A percentile compares a stretch with the other conserved stretches of the same genome.
These are phyloP conservation scores for Termitomyces sp. DNA, from an alignment of 768 basidiomycete genomes.

Conservation along the genomic window DNA sequence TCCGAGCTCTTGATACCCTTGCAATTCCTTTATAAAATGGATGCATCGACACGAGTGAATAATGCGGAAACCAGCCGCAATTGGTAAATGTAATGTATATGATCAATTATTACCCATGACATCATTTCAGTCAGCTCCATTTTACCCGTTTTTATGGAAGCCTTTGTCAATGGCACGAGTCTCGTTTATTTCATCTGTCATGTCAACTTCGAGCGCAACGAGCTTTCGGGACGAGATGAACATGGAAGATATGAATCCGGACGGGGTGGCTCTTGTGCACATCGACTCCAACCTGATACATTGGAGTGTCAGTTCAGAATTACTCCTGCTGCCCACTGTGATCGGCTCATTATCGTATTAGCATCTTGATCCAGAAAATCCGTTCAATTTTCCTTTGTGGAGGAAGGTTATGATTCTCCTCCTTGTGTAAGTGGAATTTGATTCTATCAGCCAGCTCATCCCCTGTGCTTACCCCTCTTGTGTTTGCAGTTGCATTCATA, in stretches of 20 bases:
- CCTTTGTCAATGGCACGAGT: not conserved
- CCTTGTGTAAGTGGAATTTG: slow-evolving; percentile 9
- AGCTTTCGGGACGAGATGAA: not conserved
- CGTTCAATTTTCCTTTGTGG: slow-evolving; percentile 18
- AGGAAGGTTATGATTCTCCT: slow-evolving; percentile 16
- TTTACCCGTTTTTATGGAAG: not conserved
- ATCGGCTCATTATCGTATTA: not conserved
- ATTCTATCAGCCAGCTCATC: not conserved
- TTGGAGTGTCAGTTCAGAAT: slow-evolving; percentile 11
- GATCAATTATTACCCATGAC: not conserved
- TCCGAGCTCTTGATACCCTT: not conserved
- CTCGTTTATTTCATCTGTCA: not conserved
- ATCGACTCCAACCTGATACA: slow-evolving; percentile 14
- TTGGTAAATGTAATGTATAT: not conserved
- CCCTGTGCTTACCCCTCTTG: not conserved
- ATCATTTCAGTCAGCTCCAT: not conserved
- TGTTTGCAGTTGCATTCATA: slow-evolving; percentile 14
- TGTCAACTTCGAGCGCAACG: not conserved
- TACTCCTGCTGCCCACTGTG: not conserved
- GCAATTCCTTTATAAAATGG: not conserved
- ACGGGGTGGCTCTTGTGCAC: not conserved
- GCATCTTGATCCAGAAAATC: slow-evolving; percentile 17
- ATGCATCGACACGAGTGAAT: not conserved
- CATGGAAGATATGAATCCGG: not conserved
- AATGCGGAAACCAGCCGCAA: not conserved